Conservation (phyloP, 176 grass and related monocot species). For the Hyparrhenia diplandra region DNA sequence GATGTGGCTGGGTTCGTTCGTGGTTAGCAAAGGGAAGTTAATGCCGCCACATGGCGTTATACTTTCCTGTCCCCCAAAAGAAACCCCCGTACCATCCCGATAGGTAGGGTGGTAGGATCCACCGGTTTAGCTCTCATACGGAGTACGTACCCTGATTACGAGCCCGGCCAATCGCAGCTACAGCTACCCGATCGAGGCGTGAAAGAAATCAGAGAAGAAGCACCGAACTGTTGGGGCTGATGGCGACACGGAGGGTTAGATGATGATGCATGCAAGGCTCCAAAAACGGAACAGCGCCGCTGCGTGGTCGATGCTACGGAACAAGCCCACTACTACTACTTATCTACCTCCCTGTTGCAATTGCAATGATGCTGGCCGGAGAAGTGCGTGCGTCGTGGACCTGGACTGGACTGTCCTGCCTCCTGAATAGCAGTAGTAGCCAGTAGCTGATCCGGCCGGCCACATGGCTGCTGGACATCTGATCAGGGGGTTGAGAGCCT, state of each 20-base stretch:
- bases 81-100: background rate
- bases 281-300: constrained; percentile 3
- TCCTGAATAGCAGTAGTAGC: too few relatives aligned
- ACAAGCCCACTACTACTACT: background rate
- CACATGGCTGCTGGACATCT: too few relatives aligned
- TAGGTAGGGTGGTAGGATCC: constrained; percentile 30
- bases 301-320: background rate
- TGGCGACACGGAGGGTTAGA: background rate
- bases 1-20: background rate
- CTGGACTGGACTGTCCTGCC: too few relatives aligned
- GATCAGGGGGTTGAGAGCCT: too few relatives aligned
- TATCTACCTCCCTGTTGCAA: background rate
- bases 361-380: constrained; percentile 7
- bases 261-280: background rate
- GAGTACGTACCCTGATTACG: background rate
- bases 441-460: too few relatives aligned
- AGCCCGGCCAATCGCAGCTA: too few relatives aligned
- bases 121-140: background rate
- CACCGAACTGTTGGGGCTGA: background rate
- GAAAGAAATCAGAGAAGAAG: background rate
- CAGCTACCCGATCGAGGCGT: background rate
- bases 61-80: constrained; percentile 31
- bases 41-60: constrained; percentile 33
- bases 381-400: too few relatives aligned
- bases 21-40: constrained; percentile 18